Evolutionary conservation across 1,284 basidiomycete species (phyloP).

Genomic region (Ustilago hordei): DNA sequence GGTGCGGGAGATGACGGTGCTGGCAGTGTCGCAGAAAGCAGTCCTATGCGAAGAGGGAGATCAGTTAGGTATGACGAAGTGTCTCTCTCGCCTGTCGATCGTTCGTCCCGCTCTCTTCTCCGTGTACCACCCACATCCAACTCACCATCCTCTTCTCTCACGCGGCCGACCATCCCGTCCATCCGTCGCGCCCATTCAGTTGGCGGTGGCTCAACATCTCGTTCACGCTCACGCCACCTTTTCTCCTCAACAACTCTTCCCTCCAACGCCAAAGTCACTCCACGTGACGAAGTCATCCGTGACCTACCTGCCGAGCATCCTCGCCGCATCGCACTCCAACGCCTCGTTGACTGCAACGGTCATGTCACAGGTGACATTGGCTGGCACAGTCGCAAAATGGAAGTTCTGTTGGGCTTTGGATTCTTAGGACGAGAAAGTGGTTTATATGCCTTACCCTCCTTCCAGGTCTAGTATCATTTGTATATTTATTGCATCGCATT

Average conservation of each 20-base stretch:
- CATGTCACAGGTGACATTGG: constrained; percentile 89
- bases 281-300: constrained; percentile 71
- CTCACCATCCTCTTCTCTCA: constrained; percentile 6
- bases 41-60: constrained; percentile 18
- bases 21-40: not conserved
- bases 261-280: constrained; percentile 28
- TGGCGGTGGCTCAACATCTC: constrained; percentile 44
- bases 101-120: constrained; percentile 31
- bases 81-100: constrained; percentile 6
- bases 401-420: constrained; percentile 89
- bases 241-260: constrained; percentile 28
- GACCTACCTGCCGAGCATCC: constrained; percentile 77
- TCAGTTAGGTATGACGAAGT: constrained; percentile 44
- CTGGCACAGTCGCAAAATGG: constrained; percentile 97
- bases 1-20: constrained; percentile 11
- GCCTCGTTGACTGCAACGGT: constrained; percentile 83
- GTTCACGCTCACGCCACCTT: constrained; percentile 52
- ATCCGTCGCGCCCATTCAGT: constrained; percentile 47
- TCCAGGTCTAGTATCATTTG: constrained; percentile 47
- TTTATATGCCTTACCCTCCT: constrained; percentile 75
- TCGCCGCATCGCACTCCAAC: constrained; percentile 77
- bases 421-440: constrained; percentile 92
- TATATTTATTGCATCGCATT: not conserved
- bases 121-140: constrained; percentile 13
- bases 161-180: constrained; percentile 31